These are phyloP conservation scores for Halenospora varia DNA, from an alignment of 495 filamentous ascomycete species.

Conservation along the genomic window DNA sequence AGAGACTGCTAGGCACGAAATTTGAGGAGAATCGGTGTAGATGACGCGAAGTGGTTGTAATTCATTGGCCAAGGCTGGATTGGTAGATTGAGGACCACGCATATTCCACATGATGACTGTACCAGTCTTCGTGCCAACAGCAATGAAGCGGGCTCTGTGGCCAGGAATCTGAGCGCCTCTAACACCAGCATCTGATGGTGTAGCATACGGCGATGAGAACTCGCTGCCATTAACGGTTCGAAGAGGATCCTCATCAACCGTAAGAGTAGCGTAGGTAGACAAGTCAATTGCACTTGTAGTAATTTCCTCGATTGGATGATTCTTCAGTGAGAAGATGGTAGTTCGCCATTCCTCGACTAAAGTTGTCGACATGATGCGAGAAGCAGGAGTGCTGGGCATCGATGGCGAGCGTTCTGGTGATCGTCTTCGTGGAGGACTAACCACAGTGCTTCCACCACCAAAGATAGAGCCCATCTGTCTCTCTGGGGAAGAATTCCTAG, in stretches of 20 bases:
- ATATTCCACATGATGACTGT: slow-evolving; percentile 81
- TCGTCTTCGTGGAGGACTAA: slow-evolving; percentile 4
- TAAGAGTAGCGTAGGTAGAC: slow-evolving; percentile 66
- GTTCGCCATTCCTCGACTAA: slow-evolving; percentile 56
- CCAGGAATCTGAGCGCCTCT: slow-evolving; percentile 62
- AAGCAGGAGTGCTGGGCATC: slow-evolving; percentile 11
- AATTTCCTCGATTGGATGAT: slow-evolving; percentile 51
- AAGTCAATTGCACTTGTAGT: slow-evolving; percentile 71
- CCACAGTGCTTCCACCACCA: slow-evolving; percentile 25
- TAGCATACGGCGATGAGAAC: slow-evolving; percentile 53
- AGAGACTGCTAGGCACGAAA: slow-evolving; percentile 81
- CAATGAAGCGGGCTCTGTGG: slow-evolving; percentile 75
- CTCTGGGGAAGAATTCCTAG: slow-evolving; percentile 17
- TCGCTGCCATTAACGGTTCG: slow-evolving; percentile 47
- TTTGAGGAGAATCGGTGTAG: slow-evolving; percentile 84
- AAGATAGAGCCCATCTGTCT: slow-evolving; percentile 11
- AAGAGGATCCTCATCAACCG: slow-evolving; percentile 72
- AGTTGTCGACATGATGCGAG: slow-evolving; percentile 1
- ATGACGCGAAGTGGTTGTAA: slow-evolving; percentile 70
- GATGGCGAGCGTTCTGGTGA: slow-evolving; percentile 10
- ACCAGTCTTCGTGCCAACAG: slow-evolving; percentile 77
- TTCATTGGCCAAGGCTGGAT: slow-evolving; percentile 43
- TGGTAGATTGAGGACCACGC: slow-evolving; percentile 53
- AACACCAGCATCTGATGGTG: slow-evolving; percentile 39
- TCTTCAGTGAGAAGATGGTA: slow-evolving; percentile 53